Base-by-base conservation (phyloP, 352 stramenopile species). In the Phytophthora sansomeana region DNA sequence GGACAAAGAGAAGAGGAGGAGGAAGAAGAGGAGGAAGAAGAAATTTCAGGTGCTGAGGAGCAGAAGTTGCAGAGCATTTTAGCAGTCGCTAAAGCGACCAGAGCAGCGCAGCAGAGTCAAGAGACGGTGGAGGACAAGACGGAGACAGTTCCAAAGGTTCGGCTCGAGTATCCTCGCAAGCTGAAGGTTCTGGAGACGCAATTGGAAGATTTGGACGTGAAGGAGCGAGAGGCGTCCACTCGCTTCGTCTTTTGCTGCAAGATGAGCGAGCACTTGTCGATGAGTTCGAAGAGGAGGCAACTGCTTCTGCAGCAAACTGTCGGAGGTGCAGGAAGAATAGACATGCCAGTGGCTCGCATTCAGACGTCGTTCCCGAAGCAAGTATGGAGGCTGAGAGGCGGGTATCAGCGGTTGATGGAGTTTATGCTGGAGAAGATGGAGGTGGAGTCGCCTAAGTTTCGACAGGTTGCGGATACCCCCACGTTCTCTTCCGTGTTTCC, bases 151-250 rank as follows among this genome's bases (percentile, higher is more conserved):
- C 39, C 60, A 5, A 52, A 28, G 10, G 5, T 70, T 9, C 50
- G 62, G 33, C n/a, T 92, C 24, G 63, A 84, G 53, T 87, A 88
- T 44, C 81, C 75, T n/a, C 70, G 67, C 16, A 74, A 78, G 14
- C 60, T 90, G 46, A 85, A 83, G 47, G 42, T 56, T 19, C 29
- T 87, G 54, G 66, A 90, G 48, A 68, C 69, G 21, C 67, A 81
- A 10, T 38, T 87, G 1, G 49, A 70, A 9, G 77, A 84, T 8
- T 42, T 76, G 39, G 51, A 61, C 4, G 30, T 55, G 9, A 74
- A 70, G 28, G 72, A 87, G 21, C 38, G 14, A 8, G 54, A 78
- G 33, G 52, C 73, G n/a, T 77, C 78, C 19, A 81, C 76, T 21
- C 81, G 76, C 19, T 66, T 63, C 39, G 53, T 42, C 8, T 92